Evolutionary conservation across 257 asterid genomes (phyloP).

Genomic region (Solanum neorickii): DNA sequence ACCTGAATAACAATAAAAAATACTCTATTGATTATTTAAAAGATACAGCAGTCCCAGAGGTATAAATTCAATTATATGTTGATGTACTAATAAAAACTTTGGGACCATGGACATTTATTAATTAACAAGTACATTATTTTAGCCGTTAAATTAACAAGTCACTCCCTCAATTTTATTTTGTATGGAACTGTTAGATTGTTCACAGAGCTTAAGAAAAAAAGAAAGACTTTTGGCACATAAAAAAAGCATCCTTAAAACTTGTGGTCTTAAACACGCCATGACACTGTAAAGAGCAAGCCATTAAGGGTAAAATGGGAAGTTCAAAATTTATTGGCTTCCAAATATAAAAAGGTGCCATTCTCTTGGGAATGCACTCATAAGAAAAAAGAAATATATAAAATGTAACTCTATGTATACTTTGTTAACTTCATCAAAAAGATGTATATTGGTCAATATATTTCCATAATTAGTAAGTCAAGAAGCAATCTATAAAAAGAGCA

Average conservation of each 20-base stretch:
- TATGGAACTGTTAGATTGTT: background rate
- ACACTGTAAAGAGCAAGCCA: background rate
- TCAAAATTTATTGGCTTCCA: background rate
- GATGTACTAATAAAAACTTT: background rate
- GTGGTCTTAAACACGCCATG: background rate
- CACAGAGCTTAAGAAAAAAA: background rate
- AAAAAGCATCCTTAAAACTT: background rate
- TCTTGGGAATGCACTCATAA: background rate
- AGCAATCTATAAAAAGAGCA: background rate
- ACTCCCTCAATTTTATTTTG: background rate
- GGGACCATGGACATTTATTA: background rate
- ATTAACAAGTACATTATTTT: background rate
- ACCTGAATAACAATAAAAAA: slow-evolving; percentile 26
- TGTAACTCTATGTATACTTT: background rate
- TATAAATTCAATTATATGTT: background rate
- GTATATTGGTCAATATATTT: background rate
- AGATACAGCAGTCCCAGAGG: background rate
- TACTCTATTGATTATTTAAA: background rate
- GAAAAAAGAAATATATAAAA: background rate
- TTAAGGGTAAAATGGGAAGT: background rate
- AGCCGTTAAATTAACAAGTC: background rate
- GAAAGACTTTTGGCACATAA: background rate
- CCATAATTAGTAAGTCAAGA: background rate
- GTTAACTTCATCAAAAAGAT: background rate
- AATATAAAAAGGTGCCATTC: background rate